phyloP scores from a whole-genome alignment of 352 stramenopile species.

The Phytophthora citrophthora region DNA sequence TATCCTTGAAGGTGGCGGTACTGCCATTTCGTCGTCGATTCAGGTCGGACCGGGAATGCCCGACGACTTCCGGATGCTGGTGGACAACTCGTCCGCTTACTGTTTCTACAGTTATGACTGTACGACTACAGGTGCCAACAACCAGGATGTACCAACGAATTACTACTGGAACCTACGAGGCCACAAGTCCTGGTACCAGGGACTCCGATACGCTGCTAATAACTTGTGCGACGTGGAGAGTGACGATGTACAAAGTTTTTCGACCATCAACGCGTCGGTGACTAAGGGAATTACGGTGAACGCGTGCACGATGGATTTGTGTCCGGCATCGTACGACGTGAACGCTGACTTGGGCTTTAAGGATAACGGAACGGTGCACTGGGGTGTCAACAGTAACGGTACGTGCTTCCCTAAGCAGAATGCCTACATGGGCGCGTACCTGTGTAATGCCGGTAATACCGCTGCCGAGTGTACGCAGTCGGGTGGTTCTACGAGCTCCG shows the following conservation, averaged over 20 bases:
- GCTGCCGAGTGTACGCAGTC: constrained; percentile 27
- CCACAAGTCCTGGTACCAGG: constrained; percentile 80
- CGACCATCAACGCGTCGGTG: constrained; percentile 46
- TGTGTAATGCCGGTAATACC: constrained; percentile 57
- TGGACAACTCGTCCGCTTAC: constrained; percentile 27
- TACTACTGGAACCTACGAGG: constrained; percentile 53
- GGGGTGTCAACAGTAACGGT: constrained; percentile 54
- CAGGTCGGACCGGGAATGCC: constrained; percentile 86
- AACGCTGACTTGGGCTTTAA: constrained; percentile 50
- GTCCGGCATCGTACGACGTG: constrained; percentile 71
- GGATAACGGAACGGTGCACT: constrained; percentile 42
- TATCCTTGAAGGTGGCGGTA: constrained; percentile 91
- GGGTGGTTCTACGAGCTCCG: constrained; percentile 30
- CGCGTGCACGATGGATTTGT: constrained; percentile 49
- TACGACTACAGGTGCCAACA: constrained; percentile 50
- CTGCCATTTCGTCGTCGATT: constrained; percentile 89
- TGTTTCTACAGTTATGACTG: constrained; percentile 61
- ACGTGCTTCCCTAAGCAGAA: constrained; percentile 60
- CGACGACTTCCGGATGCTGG: constrained; percentile 50
- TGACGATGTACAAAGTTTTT: constrained; percentile 44
- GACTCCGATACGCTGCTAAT: constrained; percentile 64
- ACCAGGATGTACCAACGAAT: constrained; percentile 46
- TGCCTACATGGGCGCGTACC: constrained; percentile 51
- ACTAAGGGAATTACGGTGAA: constrained; percentile 60
- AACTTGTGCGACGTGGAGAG: constrained; percentile 50